Percentiles rank a stretch among this genome's conserved stretches.
Evolutionary conservation across 305 asterid genomes (phyloP).

Genomic region (Caryopteris hybrid): DNA sequence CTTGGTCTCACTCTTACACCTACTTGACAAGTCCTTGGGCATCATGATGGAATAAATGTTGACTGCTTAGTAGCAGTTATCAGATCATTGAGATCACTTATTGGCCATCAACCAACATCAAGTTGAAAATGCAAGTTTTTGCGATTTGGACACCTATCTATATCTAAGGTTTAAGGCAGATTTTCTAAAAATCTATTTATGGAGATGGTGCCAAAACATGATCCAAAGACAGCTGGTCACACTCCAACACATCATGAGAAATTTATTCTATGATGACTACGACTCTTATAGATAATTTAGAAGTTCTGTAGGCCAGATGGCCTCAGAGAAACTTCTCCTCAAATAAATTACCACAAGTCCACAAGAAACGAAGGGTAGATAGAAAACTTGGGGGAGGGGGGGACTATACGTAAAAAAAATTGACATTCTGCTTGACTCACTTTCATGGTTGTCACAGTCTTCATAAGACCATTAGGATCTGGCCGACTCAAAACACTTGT

Average conservation of each 20-base stretch:
- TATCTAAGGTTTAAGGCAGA: neutral
- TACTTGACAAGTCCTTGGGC: neutral
- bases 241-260: neutral
- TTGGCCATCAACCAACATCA: neutral
- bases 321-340: neutral
- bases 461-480: slow-evolving; percentile 61
- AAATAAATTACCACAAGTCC: neutral
- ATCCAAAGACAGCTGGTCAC: neutral
- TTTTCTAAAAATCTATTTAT: neutral
- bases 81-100: neutral
- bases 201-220: neutral
- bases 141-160: neutral
- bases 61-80: neutral
- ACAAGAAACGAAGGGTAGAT: neutral
- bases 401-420: too few relatives aligned
- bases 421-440: slow-evolving; percentile 32
- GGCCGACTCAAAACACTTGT: slow-evolving; percentile 83
- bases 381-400: neutral
- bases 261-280: neutral
- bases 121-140: neutral
- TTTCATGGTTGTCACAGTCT: slow-evolving; percentile 73
- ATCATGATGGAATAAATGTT: neutral
- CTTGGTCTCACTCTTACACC: neutral
- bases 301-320: neutral
- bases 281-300: neutral